phyloP scores from a whole-genome alignment of 2,329 filamentous ascomycete species.

The Clarireedia monteithiana region DNA sequence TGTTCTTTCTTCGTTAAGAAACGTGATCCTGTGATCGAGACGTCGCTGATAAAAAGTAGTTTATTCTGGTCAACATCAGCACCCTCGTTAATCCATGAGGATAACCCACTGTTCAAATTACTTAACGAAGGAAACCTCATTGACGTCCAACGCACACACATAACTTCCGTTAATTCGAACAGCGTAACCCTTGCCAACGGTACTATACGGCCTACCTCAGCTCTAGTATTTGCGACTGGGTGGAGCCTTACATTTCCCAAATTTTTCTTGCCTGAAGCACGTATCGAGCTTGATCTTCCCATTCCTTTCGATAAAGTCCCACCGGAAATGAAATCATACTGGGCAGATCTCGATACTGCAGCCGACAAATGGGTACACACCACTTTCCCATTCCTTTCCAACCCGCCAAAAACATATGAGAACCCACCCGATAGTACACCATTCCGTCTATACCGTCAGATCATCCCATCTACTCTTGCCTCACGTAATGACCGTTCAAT shows the following conservation, averaged over 20 bases:
- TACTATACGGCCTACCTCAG: not conserved
- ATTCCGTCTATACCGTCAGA: conserved; percentile 36
- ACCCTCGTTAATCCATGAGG: conserved; percentile 3
- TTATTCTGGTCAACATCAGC: conserved; percentile 7
- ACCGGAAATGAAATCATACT: not conserved
- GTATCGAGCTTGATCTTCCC: conserved; percentile 6
- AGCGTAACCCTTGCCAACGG: conserved; percentile 1
- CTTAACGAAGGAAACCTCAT: not conserved
- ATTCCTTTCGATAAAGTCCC: not conserved
- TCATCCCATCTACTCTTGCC: conserved; percentile 22
- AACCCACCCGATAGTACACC: not conserved
- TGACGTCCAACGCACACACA: conserved; percentile 4
- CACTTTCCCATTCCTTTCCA: conserved; percentile 8
- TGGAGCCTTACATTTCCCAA: conserved; percentile 7
- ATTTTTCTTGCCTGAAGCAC: not conserved
- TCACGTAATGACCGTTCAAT: conserved; percentile 28
- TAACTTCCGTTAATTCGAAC: not conserved
- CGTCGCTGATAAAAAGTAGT: not conserved
- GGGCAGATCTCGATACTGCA: not conserved
- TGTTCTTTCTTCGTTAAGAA: not conserved
- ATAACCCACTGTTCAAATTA: not conserved
- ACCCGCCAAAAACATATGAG: conserved; percentile 5
- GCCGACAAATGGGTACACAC: conserved; percentile 5
- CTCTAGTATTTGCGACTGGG: conserved; percentile 7
- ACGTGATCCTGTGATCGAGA: not conserved